Evolutionary conservation across 257 asterid species (phyloP), one percentile per base, ranked within the genome.

Genomic region (Solanum bulbocastanum): DNA sequence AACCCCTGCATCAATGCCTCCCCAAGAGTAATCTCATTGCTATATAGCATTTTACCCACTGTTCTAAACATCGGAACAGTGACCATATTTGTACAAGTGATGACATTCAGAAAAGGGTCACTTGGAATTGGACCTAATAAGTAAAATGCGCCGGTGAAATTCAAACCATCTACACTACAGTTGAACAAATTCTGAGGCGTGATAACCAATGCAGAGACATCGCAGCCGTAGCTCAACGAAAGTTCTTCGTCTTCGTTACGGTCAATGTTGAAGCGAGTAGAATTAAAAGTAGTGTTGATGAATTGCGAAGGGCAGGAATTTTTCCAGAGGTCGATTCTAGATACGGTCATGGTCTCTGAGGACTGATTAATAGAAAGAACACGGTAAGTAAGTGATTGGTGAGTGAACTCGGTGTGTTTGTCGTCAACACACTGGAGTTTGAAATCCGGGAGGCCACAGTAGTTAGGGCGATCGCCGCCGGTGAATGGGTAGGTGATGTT

Each of bases 371-470:
- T 90, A 9, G 74, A 89, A 56, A 92, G 89, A 12, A 95, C 91
- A 52, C 93, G 90, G 91, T 93, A 92, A 42, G 87, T 87, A 82
- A 89, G n/a, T 0, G 93, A 90, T 65, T 84, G 78, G 89, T 91
- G 91, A 5, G 89, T 90, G 4, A 94, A 74, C 89, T 91, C 91
- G 4, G 95, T 60, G 74, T 74, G 72, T 74, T 87, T 86, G 83
- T 87, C 39, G 87, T 87, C 32, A 5, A 79, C 88, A 92, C 98
- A 94, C 15, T 92, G 88, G 89, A 93, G 93, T 3, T 87, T 68
- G 90, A 91, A 91, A 8, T 89, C 94, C 4, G 95, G 96, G 52
- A 83, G 91, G 33, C 98, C 97, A 83, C 97, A 93, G 92, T 90
- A 87, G 44, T 91, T 81, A 72, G 94, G 96, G 73, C 97, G 98